Evolutionary conservation across 805 yeast genomes (phyloP).

Genomic region (Cyberlindnera petersonii): DNA sequence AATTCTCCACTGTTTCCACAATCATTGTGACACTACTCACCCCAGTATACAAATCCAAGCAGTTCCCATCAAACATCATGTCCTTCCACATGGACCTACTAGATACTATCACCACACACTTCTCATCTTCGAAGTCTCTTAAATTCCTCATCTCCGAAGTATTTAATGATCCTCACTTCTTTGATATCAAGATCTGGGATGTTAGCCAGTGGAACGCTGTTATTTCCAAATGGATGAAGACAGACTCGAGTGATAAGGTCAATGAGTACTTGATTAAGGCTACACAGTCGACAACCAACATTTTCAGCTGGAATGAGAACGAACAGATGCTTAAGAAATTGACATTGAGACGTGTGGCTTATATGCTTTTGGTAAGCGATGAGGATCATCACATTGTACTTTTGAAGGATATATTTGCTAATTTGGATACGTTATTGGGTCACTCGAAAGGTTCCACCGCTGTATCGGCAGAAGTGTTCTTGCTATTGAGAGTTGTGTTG

Average conservation of each 20-base stretch:
- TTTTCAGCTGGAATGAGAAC: slow-evolving; percentile 66
- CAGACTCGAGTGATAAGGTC: slow-evolving; percentile 54
- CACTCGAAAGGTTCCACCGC: slow-evolving; percentile 32
- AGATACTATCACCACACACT: slow-evolving; percentile 26
- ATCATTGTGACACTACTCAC: slow-evolving; percentile 50
- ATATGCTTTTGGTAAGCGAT: slow-evolving; percentile 58
- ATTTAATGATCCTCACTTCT: slow-evolving; percentile 57
- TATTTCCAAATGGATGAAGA: slow-evolving; percentile 58
- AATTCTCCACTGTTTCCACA: slow-evolving; percentile 43
- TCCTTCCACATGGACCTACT: slow-evolving; percentile 43
- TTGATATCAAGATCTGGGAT: slow-evolving; percentile 33
- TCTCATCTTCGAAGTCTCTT: slow-evolving; percentile 52
- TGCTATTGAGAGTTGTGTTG: slow-evolving; percentile 61
- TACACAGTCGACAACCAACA: slow-evolving; percentile 46
- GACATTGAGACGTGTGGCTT: slow-evolving; percentile 60
- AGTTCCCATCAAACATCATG: slow-evolving; percentile 37
- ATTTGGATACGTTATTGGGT: slow-evolving; percentile 39
- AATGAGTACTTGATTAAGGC: slow-evolving; percentile 41
- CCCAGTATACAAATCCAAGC: slow-evolving; percentile 49
- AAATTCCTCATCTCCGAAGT: slow-evolving; percentile 58
- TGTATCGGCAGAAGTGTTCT: slow-evolving; percentile 42
- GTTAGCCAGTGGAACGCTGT: slow-evolving; percentile 49
- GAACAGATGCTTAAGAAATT: slow-evolving; percentile 51
- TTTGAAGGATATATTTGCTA: slow-evolving; percentile 43
- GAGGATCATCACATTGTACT: slow-evolving; percentile 49